Conservation (phyloP, 805 yeast species). For the Sugiyamaella marilandica region DNA sequence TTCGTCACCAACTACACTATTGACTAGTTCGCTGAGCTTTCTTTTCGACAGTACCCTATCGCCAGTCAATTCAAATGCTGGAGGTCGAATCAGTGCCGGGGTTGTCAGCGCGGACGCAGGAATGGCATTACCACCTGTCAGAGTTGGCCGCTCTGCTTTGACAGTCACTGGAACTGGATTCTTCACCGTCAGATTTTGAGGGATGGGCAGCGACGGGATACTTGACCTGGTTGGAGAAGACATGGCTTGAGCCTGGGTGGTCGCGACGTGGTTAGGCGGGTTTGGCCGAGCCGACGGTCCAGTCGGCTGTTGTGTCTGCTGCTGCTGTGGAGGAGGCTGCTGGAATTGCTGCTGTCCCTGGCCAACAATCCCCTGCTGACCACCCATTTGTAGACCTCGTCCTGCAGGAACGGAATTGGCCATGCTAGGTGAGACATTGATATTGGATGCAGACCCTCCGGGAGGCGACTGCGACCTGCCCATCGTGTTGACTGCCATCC, state of each 20-base stretch:
- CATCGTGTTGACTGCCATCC: background rate
- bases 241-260: conserved; percentile 36
- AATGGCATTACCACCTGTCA: conserved; percentile 78
- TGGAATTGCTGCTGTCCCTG: conserved; percentile 8
- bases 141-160: conserved; percentile 71
- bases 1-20: conserved; percentile 67
- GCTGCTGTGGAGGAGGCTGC: conserved; percentile 8
- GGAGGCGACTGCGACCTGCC: background rate
- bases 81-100: conserved; percentile 70
- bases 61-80: conserved; percentile 70
- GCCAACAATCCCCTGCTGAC: background rate
- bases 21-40: conserved; percentile 80
- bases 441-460: background rate
- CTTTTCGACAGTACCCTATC: conserved; percentile 78
- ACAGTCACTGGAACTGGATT: conserved; percentile 62
- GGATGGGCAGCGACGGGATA: conserved; percentile 41
- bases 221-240: conserved; percentile 27
- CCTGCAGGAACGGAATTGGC: background rate
- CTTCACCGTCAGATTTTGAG: conserved; percentile 60
- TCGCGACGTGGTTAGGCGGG: conserved; percentile 34
- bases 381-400: background rate
- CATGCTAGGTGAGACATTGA: conserved; percentile 11
- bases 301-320: conserved; percentile 13
- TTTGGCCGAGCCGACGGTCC: conserved; percentile 29
- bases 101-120: conserved; percentile 65